Conservation (phyloP, 2,329 filamentous ascomycete genomes). For the Penicillium sp. region DNA sequence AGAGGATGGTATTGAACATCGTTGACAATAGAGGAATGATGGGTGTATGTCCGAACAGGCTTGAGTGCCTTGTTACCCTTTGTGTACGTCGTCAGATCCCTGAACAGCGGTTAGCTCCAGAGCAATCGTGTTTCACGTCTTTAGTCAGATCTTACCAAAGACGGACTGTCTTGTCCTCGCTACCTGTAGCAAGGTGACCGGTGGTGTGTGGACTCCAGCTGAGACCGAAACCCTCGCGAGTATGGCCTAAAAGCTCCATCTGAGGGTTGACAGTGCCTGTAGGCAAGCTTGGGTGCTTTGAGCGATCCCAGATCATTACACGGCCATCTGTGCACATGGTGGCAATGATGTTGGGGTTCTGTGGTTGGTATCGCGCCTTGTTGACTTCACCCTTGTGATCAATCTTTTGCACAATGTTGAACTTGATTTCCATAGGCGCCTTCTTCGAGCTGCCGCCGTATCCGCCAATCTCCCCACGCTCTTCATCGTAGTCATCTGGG, state of each 20-base stretch:
- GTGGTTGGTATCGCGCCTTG: constrained; percentile 94
- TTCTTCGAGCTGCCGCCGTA: constrained; percentile 67
- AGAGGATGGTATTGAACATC: constrained; percentile 92
- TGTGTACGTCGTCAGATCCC: constrained; percentile 71
- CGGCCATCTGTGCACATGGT: constrained; percentile 81
- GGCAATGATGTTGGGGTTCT: constrained; percentile 93
- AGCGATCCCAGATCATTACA: constrained; percentile 89
- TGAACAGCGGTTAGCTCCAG: constrained; percentile 31
- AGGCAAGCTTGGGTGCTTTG: constrained; percentile 76
- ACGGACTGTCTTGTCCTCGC: constrained; percentile 82
- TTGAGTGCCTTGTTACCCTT: constrained; percentile 61
- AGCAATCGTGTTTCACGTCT: too few relatives aligned
- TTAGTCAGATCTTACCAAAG: constrained; percentile 58
- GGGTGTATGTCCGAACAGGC: constrained; percentile 67
- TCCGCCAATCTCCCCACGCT: constrained; percentile 85
- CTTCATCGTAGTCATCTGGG: constrained; percentile 78
- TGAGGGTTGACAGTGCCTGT: constrained; percentile 68
- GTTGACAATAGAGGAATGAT: constrained; percentile 86
- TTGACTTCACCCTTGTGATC: constrained; percentile 95
- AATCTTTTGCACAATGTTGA: constrained; percentile 89
- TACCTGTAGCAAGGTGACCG: constrained; percentile 78
- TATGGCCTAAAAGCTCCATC: constrained; percentile 75
- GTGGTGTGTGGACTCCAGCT: constrained; percentile 80
- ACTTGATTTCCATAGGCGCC: constrained; percentile 63
- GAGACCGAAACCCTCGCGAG: constrained; percentile 79